A percentile compares a stretch with the other conserved stretches of the same genome.
Conservation (phyloP, 2,329 filamentous ascomycete genomes). For the Cercospora janseana region DNA sequence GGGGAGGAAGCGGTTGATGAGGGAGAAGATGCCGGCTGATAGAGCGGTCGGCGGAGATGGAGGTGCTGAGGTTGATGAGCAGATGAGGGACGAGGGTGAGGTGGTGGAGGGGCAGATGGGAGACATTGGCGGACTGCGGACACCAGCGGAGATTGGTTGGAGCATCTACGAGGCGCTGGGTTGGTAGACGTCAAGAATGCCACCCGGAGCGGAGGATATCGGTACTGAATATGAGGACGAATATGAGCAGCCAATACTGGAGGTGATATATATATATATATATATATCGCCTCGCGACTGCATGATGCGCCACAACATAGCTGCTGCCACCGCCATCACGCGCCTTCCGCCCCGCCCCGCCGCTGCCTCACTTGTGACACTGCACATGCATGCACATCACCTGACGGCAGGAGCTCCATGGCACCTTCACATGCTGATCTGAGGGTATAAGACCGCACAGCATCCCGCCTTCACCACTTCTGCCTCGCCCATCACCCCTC, state of each 20-base stretch:
- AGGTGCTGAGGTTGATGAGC: not conserved
- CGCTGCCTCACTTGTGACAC: constrained; percentile 1
- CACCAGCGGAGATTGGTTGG: not conserved
- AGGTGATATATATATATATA: too few species aligned
- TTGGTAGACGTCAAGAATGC: not conserved
- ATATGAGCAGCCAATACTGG: too few species aligned
- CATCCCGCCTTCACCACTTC: not conserved
- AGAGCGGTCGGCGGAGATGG: not conserved
- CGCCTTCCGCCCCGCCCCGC: not conserved
- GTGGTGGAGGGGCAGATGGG: not conserved
- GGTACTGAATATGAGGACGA: too few species aligned
- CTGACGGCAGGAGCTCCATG: not conserved
- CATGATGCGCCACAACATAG: too few species aligned
- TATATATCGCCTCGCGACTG: too few species aligned
- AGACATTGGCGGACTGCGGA: not conserved
- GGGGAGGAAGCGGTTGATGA: not conserved
- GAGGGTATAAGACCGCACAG: too few species aligned
- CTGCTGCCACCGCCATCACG: not conserved
- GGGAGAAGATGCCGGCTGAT: not conserved
- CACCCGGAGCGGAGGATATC: too few species aligned
- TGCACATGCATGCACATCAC: not conserved
- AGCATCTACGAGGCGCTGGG: constrained; percentile 3
- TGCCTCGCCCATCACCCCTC: not conserved
- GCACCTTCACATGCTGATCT: not conserved
- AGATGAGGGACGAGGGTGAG: not conserved